Base-by-base conservation (phyloP, 208 protist species). In the Angomonas deanei region DNA sequence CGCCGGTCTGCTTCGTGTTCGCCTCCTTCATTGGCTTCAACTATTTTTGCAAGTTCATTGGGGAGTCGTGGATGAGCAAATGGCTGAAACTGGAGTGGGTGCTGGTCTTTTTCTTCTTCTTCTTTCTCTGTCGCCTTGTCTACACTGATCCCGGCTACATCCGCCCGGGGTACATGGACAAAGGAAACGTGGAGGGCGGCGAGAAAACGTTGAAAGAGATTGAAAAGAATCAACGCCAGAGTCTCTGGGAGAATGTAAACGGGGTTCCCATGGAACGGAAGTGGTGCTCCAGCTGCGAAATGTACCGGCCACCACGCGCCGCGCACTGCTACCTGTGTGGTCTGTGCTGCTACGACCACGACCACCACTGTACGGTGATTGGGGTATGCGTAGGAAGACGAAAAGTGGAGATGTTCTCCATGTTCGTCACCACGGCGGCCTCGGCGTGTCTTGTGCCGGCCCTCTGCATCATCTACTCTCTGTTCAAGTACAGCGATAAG, bases 321-420 rank as follows among this genome's bases (percentile, higher is more conserved):
- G 82, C 89, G 13, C 92, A 97, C 68, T 97, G 92, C 70, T 95
- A 93, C 63, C 65, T 84, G 32, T 97, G 92, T 64, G 89, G 85
- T 1, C 58, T 94, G 27, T 97, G 92, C 64, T 79, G 87, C 60
- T 67, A 77, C 52, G 80, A 94, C 23, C 86, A 93, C 64, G 92
- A 97, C 57, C 92, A 97, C 53, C 92, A 97, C 71, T 97, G 92
- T 69, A 70, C 64, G 55, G 84, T 96, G 13, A 64, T 94, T 34
- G 92, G 89, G 19, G 76, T 74, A 11, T 96, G 90, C 67, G 83
- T 97, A 3, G 92, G 89, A 0, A 61, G 76, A 3, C 80, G 92
- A 4, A 86, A 82, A 28, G 23, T 88, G 15, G 68, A 80, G 33
- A 56, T 73, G 27, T 97, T 97, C 62, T 46, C 74, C 6, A 1